These are phyloP conservation scores for Cryphonectria nitschkei DNA, from an alignment of 2,329 filamentous ascomycete genomes.

Conservation along the genomic window DNA sequence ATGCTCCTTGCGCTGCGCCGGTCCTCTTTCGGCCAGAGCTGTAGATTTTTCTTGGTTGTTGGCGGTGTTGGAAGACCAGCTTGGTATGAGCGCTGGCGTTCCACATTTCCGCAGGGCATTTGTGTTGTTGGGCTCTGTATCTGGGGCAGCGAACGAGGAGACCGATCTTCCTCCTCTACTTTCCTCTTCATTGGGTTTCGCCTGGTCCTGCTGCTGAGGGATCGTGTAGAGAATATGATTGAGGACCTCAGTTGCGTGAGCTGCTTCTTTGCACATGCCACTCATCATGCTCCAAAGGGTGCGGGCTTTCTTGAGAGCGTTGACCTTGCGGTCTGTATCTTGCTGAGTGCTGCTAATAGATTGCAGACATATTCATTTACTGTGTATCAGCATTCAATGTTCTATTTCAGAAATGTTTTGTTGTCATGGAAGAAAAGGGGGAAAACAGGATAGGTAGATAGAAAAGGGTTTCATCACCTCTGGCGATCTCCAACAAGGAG, in stretches of 20 bases:
- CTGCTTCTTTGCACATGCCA: constrained; percentile 45
- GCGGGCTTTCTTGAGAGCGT: constrained; percentile 45
- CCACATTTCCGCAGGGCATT: not conserved
- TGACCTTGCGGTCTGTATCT: constrained; percentile 34
- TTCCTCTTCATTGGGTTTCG: too few species aligned
- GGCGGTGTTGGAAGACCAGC: constrained; percentile 17
- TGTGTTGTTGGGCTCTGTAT: not conserved
- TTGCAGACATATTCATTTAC: not conserved
- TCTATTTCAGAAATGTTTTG: too few species aligned
- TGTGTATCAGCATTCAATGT: constrained; percentile 2
- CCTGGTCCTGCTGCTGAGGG: constrained; percentile 1
- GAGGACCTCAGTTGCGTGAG: constrained; percentile 47
- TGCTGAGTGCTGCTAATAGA: not conserved
- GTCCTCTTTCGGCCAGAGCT: not conserved
- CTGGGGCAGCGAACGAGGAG: not conserved
- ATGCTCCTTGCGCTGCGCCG: constrained; percentile 31
- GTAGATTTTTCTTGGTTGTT: not conserved
- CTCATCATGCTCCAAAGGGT: constrained; percentile 48
- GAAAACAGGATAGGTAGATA: not conserved
- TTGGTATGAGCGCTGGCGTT: not conserved
- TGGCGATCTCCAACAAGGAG: constrained; percentile 45
- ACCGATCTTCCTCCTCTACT: too few species aligned
- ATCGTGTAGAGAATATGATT: constrained; percentile 47
- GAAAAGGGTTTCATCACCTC: constrained; percentile 37
- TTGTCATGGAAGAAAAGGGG: too few species aligned